Conservation (phyloP, 2,329 filamentous ascomycete genomes). For the Akanthomyces uredinophilus region DNA sequence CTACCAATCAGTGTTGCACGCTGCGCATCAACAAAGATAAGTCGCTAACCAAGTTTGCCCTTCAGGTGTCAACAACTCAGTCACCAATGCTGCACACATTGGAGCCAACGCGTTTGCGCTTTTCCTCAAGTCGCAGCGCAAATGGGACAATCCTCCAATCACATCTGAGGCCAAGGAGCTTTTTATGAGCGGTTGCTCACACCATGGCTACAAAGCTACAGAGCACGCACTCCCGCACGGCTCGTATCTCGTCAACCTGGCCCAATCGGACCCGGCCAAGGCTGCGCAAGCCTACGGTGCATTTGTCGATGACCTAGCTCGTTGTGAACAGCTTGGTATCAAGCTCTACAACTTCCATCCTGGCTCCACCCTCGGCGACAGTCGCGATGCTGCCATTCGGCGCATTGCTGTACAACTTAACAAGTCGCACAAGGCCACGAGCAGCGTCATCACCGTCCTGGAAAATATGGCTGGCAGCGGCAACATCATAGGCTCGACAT, state of each 20-base stretch:
- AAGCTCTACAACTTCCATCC: conserved; percentile 97
- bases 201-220: conserved; percentile 65
- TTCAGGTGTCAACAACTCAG: conserved; percentile 79
- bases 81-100: conserved; percentile 72
- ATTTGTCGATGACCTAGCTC: conserved; percentile 81
- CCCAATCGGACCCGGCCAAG: conserved; percentile 73
- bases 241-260: conserved; percentile 93
- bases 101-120: conserved; percentile 91
- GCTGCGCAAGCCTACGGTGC: conserved; percentile 78
- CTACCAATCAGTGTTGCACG: neutral
- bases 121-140: conserved; percentile 93
- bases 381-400: conserved; percentile 63
- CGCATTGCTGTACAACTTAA: conserved; percentile 82
- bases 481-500: conserved; percentile 79
- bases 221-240: conserved; percentile 84
- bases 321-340: conserved; percentile 84
- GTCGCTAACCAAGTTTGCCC: neutral
- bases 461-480: conserved; percentile 95
- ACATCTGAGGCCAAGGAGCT: conserved; percentile 59
- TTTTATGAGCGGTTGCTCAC: conserved; percentile 64
- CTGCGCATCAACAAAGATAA: conserved; percentile 12
- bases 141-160: conserved; percentile 83
- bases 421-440: conserved; percentile 70
- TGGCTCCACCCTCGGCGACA: conserved; percentile 68
- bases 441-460: conserved; percentile 72